Percentiles rank a stretch among this genome's conserved stretches.
Conservation (phyloP, 352 stramenopile genomes). For the Globisporangium echinulatum region DNA sequence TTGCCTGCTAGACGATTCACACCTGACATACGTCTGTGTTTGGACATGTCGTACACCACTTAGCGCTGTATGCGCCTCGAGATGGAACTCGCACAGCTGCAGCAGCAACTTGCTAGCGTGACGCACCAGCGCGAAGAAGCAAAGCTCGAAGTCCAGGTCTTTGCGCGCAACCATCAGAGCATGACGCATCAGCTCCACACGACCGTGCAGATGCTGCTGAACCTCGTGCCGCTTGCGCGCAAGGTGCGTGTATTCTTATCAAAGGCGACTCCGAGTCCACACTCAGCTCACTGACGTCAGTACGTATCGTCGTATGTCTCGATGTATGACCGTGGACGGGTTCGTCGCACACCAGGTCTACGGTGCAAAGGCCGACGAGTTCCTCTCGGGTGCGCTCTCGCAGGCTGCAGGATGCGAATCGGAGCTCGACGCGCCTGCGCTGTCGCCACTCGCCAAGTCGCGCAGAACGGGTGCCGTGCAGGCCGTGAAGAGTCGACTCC, state of each 20-base stretch:
- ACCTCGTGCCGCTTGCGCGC: conserved; percentile 51
- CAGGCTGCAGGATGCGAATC: conserved; percentile 29
- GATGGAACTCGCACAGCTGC: conserved; percentile 24
- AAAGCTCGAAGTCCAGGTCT: conserved; percentile 43
- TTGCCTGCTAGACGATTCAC: no score
- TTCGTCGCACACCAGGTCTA: conserved; percentile 33
- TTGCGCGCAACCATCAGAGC: conserved; percentile 59
- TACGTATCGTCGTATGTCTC: background rate
- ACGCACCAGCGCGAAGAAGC: conserved; percentile 46
- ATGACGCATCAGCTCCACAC: conserved; percentile 71
- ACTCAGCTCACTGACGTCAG: background rate
- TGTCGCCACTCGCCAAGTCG: background rate
- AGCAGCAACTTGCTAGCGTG: conserved; percentile 24
- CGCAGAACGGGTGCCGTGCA: conserved; percentile 22
- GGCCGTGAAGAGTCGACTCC: conserved; percentile 41
- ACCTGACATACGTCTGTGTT: no score
- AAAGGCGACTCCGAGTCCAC: background rate
- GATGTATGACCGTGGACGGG: background rate
- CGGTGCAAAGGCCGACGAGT: conserved; percentile 46
- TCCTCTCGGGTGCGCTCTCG: conserved; percentile 46
- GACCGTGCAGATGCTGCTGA: conserved; percentile 68
- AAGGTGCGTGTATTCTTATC: conserved; percentile 20
- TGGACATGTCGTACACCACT: no score
- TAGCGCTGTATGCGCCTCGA: conserved; percentile 20
- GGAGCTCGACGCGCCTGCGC: background rate